These are phyloP conservation scores for Sphaerobolus stellatus DNA, from an alignment of 1,284 basidiomycete species.

Conservation along the genomic window DNA sequence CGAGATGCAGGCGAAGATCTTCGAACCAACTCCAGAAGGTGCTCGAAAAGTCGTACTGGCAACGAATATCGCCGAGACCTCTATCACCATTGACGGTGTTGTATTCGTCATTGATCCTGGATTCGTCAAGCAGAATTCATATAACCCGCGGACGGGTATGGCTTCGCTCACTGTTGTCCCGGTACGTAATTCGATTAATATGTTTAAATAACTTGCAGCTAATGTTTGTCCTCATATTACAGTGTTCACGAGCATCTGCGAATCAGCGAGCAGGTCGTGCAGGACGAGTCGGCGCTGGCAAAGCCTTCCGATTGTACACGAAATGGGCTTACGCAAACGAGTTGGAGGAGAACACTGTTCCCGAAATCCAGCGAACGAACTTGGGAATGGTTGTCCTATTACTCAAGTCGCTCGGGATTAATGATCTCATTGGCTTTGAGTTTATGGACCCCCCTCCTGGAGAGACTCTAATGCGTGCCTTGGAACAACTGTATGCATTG, in stretches of 20 bases:
- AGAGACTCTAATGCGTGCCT: slow-evolving; percentile 94
- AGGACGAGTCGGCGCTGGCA: slow-evolving; percentile 97
- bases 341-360: slow-evolving; percentile 94
- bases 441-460: slow-evolving; percentile 99
- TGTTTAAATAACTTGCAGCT: background rate
- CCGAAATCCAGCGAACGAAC: slow-evolving; percentile 98
- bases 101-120: slow-evolving; percentile 98
- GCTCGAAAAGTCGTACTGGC: slow-evolving; percentile 96
- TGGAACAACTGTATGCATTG: slow-evolving; percentile 92
- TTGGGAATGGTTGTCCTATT: slow-evolving; percentile 94
- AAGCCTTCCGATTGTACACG: slow-evolving; percentile 95
- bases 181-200: slow-evolving; percentile 46
- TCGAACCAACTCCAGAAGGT: slow-evolving; percentile 96
- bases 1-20: slow-evolving; percentile 99
- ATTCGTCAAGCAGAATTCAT: slow-evolving; percentile 97
- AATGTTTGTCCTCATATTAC: slow-evolving; percentile 12
- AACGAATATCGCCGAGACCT: slow-evolving; percentile 98
- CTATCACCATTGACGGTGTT: slow-evolving; percentile 96
- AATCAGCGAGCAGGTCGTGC: slow-evolving; percentile 97
- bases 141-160: slow-evolving; percentile 96
- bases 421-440: slow-evolving; percentile 97
- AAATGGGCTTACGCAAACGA: slow-evolving; percentile 97
- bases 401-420: slow-evolving; percentile 95
- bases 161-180: slow-evolving; percentile 92
- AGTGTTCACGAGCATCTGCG: slow-evolving; percentile 96